Base-by-base conservation (phyloP, 495 filamentous ascomycete genomes). In the Chlorociboria aeruginascens region DNA sequence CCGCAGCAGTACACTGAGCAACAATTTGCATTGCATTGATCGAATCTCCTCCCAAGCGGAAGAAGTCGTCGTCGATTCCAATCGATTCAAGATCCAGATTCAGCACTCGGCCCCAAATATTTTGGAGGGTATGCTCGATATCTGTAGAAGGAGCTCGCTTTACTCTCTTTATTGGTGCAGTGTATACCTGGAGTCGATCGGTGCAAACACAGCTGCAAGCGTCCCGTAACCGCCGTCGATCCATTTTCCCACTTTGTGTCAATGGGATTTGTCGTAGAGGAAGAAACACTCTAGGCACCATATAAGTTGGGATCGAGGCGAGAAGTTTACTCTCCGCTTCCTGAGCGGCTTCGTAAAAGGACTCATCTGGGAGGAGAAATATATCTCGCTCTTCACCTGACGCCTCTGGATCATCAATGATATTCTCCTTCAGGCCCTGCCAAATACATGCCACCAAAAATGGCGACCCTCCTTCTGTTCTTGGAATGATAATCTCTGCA, bases 21-120 rank as follows among this genome's bases (percentile, higher is more conserved):
- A 81, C 81, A 43, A 85, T 66, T 60, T 77, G 79, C 72, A 86
- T 84, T 1, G 80, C 79, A 8, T 72, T 71, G 41, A 86, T 81
- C 1, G 81, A 84, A 51, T 85, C 82, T 8, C 36, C 37, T 25
- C 20, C 20, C 4, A 25, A 25, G 20, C 20, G 2, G 4, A 25
- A 25, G 4, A 25, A 25, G 4, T 25, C 20, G 4, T 25, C 20
- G 4, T 40, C 38, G 3, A 20, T 11, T 2, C 16, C 25, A 9
- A 40, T 40, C 3, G 38, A n/a, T 7, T n/a, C 1, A 13, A 6
- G 8, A 2, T n/a, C 8, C 9, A 3, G 13, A 40, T 20, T 20
- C 9, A 40, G 38, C 8, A 20, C 9, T 2, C 9, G 8, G 1
- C 3, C 8, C 38, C 38, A 40, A 9, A 40, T n/a, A 3, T 2